Conservation (phyloP, 1,284 basidiomycete genomes). For the Papiliotrema terrestris region DNA sequence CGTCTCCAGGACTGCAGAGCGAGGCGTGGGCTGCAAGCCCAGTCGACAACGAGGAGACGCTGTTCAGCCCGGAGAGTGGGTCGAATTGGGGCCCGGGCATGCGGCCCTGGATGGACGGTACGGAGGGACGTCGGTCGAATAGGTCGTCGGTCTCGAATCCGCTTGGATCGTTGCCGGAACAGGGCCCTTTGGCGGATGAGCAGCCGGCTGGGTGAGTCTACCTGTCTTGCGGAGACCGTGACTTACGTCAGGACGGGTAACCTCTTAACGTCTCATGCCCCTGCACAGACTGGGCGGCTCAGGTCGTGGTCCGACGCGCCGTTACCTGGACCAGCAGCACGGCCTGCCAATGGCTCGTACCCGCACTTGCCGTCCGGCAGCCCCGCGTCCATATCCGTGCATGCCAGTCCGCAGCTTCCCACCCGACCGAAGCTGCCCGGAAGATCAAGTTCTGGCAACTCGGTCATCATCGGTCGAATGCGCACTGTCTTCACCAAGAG, state of each 20-base stretch:
- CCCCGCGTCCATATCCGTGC: slow-evolving; percentile 6
- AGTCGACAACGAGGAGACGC: slow-evolving; percentile 28
- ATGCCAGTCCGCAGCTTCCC: slow-evolving; percentile 13
- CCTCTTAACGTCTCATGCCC: not conserved
- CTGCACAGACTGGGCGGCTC: slow-evolving; percentile 13
- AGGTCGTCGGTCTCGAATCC: slow-evolving; percentile 19
- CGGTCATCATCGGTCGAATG: slow-evolving; percentile 37
- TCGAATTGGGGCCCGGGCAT: slow-evolving; percentile 30
- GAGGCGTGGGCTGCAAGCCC: slow-evolving; percentile 20
- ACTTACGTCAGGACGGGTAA: not conserved
- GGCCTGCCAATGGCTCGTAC: slow-evolving; percentile 4
- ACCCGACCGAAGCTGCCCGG: slow-evolving; percentile 27
- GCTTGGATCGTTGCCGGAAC: slow-evolving; percentile 23
- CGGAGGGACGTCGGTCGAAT: slow-evolving; percentile 15
- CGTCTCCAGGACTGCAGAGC: not conserved
- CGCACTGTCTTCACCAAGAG: slow-evolving; percentile 35
- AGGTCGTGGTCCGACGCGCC: slow-evolving; percentile 39
- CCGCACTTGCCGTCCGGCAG: slow-evolving; percentile 1
- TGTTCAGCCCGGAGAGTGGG: slow-evolving; percentile 21
- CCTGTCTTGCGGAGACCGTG: no score
- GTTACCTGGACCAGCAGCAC: slow-evolving; percentile 2
- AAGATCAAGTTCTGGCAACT: slow-evolving; percentile 38
- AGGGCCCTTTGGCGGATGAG: not conserved
- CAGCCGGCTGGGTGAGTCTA: not conserved
- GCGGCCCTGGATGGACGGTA: slow-evolving; percentile 34